Evolutionary conservation across 2,329 filamentous ascomycete genomes (phyloP), one percentile per base, ranked within the genome.

Genomic region (Tolypocladium endophyticum): DNA sequence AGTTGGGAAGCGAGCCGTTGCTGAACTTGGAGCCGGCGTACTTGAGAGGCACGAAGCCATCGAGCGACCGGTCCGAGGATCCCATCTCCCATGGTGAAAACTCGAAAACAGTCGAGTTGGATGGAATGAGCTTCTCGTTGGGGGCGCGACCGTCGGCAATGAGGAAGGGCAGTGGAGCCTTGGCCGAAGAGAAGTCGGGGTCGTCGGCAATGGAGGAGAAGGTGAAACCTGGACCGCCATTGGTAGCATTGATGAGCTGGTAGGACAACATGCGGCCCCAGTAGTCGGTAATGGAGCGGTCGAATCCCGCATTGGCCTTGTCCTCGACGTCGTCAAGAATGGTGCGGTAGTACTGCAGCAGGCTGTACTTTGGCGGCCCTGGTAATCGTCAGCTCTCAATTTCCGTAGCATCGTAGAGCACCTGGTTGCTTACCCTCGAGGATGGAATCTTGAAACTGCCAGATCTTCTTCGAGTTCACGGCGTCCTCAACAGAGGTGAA

Each of bases 241-340:
- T 75, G 1, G 80, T 81, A 7, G 84, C 88, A 69, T 93, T 89
- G 70, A 96, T 82, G 55, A 96, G 81, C 74, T 96, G 92, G 73
- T 88, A 95, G 1, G 87, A 87, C n/a, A 96, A 80, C 55, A 89
- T 89, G 60, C 92, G 87, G 35, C 89, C 90, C 88, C 92, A 96
- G 72, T 91, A 91, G 75, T 97, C 92, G 0, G 92, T 96, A 60
- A 96, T 80, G 11, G 89, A 88, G 4, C 82, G 83, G 41, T 78
- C 69, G 63, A 72, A 79, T 25, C 75, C 76, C 11, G 73, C 73
- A 30, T 73, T 68, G n/a, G 70, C 66, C 69, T 78, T 78, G 60
- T 63, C 65, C 1, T 64, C 61, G 12, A 77, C 72, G 33, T 72
- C 67, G 38, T 68, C 67, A 55, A 74, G 67, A 50, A 78, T 67